Conservation (phyloP, 1,139 yeast species). For the Protomyces inundatus region DNA sequence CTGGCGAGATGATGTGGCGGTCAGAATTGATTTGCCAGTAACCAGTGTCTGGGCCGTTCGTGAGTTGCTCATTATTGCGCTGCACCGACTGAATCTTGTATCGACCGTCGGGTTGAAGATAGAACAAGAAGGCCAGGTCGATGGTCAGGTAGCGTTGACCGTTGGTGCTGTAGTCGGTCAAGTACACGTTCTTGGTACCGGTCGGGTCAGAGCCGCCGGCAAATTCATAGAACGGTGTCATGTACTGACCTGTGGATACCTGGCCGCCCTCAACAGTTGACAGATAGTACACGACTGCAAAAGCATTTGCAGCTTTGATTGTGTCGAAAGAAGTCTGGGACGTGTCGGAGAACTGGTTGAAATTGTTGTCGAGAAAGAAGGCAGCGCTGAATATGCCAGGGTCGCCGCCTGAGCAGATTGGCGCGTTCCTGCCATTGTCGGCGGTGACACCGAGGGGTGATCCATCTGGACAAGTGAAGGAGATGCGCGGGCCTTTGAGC, state of each 20-base stretch:
- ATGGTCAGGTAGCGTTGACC: not conserved
- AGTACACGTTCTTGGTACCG: not conserved
- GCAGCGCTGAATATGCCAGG: not conserved
- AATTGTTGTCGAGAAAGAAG: not conserved
- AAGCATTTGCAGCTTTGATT: not conserved
- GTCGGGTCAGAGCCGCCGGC: not conserved
- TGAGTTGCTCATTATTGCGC: conserved; percentile 5
- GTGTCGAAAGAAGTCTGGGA: not conserved
- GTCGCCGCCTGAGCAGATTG: not conserved
- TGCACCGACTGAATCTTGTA: conserved; percentile 21
- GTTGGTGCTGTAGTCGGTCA: not conserved
- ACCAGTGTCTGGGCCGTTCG: conserved; percentile 12
- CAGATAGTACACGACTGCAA: not conserved
- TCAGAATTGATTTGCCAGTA: conserved; percentile 14
- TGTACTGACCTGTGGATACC: not conserved
- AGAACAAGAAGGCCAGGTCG: conserved; percentile 19
- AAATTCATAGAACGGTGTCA: not conserved
- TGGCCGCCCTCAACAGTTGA: not conserved
- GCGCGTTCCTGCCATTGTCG: not conserved
- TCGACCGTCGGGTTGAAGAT: conserved; percentile 21
- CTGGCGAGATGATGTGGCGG: conserved; percentile 8
- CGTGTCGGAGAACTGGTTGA: not conserved
- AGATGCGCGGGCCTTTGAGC: not conserved
- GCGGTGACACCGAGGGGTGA: not conserved
- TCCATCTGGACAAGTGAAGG: not conserved